Conservation (phyloP, 805 yeast species). For the Starmera quercuum region DNA sequence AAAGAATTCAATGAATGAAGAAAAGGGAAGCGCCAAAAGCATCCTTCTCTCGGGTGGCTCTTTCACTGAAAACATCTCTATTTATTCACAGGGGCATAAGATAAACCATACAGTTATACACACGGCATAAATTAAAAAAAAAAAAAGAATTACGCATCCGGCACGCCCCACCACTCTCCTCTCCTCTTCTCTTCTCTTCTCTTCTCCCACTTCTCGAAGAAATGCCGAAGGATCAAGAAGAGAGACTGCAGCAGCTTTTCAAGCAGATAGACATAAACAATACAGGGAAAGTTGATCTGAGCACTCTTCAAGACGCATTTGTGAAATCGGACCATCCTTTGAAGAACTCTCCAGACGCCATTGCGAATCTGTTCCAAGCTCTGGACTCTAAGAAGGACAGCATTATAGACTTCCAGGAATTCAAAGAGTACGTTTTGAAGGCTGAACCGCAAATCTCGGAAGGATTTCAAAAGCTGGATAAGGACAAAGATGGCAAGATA, state of each 20-base stretch:
- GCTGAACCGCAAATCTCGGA: slow-evolving; percentile 66
- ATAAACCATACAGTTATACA: too few species aligned
- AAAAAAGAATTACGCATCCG: too few species aligned
- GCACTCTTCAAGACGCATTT: slow-evolving; percentile 30
- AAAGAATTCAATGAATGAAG: too few species aligned
- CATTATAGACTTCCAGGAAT: slow-evolving; percentile 55
- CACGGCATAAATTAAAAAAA: too few species aligned
- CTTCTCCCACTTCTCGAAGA: background rate
- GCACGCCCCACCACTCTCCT: too few species aligned
- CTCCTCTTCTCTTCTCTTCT: background rate
- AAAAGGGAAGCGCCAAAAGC: too few species aligned
- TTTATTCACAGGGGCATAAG: too few species aligned
- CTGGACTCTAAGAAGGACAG: slow-evolving; percentile 53
- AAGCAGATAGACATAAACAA: slow-evolving; percentile 33
- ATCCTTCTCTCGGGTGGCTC: too few species aligned
- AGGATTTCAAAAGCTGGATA: slow-evolving; percentile 65
- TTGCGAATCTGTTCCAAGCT: slow-evolving; percentile 46
- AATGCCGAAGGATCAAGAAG: slow-evolving; percentile 1
- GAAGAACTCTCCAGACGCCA: slow-evolving; percentile 50
- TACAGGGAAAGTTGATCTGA: slow-evolving; percentile 29
- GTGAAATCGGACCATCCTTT: slow-evolving; percentile 51
- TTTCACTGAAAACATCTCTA: too few species aligned
- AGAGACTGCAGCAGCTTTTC: slow-evolving; percentile 25
- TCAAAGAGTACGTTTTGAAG: slow-evolving; percentile 50
- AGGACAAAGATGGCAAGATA: slow-evolving; percentile 66